Evolutionary conservation across 805 yeast genomes (phyloP), one percentile per base, ranked within the genome.

Genomic region (Lipomyces yamadae): DNA sequence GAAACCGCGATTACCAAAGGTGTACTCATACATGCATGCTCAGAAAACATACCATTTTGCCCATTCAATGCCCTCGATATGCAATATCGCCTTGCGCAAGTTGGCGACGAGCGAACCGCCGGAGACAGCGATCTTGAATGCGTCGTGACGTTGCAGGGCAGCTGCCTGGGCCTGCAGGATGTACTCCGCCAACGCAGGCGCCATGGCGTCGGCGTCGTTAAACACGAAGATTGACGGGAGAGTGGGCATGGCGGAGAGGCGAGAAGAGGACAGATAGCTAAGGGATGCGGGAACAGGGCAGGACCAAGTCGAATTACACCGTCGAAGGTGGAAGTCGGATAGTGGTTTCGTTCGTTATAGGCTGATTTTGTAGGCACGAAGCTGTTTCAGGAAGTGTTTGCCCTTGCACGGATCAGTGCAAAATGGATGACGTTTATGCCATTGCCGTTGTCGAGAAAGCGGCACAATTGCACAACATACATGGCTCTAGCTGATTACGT

Each of bases 101-200:
- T 94, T 96, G 68, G 88, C 88, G 65, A 95, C 87, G 68, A 95
- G 83, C 2, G 97, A 92, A 45, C 99, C 99, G 65, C 98, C 99
- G 61, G 93, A 86, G 18, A 95, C 82, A 56, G 97, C 98, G 70
- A 95, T 89, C 77, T 90, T 90, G 80, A 95, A 95, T 61, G 97
- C 81, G 64, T 85, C 83, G 67, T 88, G 90, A 64, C 82, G 84
- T 66, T 84, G 85, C 72, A 90, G 79, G 8, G 92, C 85, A 68
- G 84, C 78, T 75, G 93, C 91, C 79, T 95, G 98, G 11, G 97
- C 96, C 35, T 90, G 86, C 45, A 92, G 86, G 59, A 94, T 89
- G 78, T 93, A 97, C 78, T 95, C 97, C 0, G 98, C 98, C 35
- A 94, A 97, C 32, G 98, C 98, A 63, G 90, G 96, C 1, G 98